These are phyloP conservation scores for Nadsonia commutata DNA, from an alignment of 1,139 yeast genomes.

Conservation along the genomic window DNA sequence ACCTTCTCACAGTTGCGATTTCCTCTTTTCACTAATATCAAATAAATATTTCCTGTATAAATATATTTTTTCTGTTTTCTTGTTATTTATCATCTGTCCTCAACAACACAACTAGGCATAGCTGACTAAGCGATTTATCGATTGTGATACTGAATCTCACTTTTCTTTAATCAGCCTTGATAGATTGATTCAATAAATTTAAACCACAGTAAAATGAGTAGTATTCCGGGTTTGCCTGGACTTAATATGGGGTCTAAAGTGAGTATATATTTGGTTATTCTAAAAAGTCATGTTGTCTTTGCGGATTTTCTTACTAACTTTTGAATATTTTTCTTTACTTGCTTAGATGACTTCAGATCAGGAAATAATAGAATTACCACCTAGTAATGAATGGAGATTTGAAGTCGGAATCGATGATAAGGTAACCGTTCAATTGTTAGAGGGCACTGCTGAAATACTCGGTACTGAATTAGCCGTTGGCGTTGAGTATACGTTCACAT, in stretches of 20 bases:
- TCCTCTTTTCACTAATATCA: too few species aligned
- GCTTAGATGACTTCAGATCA: conserved; percentile 13
- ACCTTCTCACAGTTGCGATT: too few species aligned
- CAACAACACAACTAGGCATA: too few species aligned
- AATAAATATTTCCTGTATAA: too few species aligned
- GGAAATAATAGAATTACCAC: conserved; percentile 14
- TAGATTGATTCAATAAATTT: too few species aligned
- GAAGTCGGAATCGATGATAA: conserved; percentile 51
- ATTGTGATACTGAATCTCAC: too few species aligned
- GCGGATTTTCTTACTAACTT: not conserved
- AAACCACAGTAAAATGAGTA: not conserved
- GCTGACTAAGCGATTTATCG: too few species aligned
- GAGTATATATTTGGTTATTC: not conserved
- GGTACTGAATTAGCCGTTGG: conserved; percentile 84
- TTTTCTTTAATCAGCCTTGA: too few species aligned
- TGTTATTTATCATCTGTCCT: too few species aligned
- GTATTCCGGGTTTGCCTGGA: not conserved
- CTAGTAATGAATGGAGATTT: conserved; percentile 62
- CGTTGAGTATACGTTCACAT: conserved; percentile 41
- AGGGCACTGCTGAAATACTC: conserved; percentile 77
- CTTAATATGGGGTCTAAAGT: not conserved
- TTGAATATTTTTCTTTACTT: not conserved
- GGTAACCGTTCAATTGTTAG: conserved; percentile 28
- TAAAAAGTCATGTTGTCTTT: too few species aligned
- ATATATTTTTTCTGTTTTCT: too few species aligned